These are phyloP conservation scores for Cercospora berteroae DNA, from an alignment of 2,329 filamentous ascomycete species.

Conservation along the genomic window DNA sequence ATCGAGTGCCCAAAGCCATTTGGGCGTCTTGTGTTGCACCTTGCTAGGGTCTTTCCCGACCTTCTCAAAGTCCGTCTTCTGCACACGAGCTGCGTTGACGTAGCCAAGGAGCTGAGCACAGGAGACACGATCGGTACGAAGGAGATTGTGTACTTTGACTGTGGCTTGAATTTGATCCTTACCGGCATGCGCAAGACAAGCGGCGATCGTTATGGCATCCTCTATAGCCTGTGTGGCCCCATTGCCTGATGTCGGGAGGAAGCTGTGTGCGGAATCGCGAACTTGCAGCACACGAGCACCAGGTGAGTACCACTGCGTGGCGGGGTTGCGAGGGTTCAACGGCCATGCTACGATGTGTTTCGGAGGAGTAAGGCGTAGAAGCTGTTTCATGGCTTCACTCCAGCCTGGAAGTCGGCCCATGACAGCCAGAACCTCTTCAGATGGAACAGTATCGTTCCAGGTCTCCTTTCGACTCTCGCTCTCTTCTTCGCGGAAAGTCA, in stretches of 20 bases:
- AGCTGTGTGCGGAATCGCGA: conserved; percentile 55
- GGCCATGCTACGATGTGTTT: conserved; percentile 52
- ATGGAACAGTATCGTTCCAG: conserved; percentile 46
- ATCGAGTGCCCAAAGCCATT: conserved; percentile 26
- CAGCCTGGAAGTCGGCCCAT: conserved; percentile 33
- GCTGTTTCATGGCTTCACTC: conserved; percentile 47
- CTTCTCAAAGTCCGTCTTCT: conserved; percentile 24
- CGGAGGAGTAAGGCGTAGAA: conserved; percentile 43
- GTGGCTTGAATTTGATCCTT: conserved; percentile 40
- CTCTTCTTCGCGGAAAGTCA: conserved; percentile 46
- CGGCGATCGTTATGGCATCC: conserved; percentile 50
- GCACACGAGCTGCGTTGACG: conserved; percentile 25
- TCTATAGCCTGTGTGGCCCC: conserved; percentile 56
- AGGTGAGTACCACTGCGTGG: conserved; percentile 52
- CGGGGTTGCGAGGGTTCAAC: conserved; percentile 54
- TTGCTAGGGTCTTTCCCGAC: conserved; percentile 22
- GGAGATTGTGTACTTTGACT: conserved; percentile 37
- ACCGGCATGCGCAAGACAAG: conserved; percentile 46
- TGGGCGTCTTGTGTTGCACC: conserved; percentile 21
- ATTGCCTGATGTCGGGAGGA: conserved; percentile 54
- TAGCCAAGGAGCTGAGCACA: conserved; percentile 29
- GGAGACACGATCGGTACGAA: conserved; percentile 29
- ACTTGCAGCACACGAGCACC: conserved; percentile 52
- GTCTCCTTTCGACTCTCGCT: conserved; percentile 39
- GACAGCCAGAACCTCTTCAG: conserved; percentile 33